phyloP scores from a whole-genome alignment of 768 basidiomycete genomes.

The Termitomyces sp. region DNA sequence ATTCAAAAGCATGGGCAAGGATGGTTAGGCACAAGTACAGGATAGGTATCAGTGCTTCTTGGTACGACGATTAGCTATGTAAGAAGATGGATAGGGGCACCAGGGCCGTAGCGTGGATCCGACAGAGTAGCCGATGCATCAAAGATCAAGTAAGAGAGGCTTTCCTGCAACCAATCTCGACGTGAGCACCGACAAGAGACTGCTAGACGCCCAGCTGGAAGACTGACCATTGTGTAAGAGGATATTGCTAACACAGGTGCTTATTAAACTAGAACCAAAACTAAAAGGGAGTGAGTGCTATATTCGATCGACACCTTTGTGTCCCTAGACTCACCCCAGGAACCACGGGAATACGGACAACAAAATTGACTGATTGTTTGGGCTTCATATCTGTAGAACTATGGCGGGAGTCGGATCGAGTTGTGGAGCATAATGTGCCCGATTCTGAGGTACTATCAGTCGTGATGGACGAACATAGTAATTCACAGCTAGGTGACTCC shows the following conservation, averaged over 20 bases:
- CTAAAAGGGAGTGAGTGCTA: neutral
- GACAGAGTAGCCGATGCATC: neutral
- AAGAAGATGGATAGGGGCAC: neutral
- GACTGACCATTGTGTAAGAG: neutral
- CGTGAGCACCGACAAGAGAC: neutral
- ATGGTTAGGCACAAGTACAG: neutral
- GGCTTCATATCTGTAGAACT: neutral
- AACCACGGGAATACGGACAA: neutral
- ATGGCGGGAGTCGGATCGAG: too few relatives aligned
- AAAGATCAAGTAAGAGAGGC: neutral
- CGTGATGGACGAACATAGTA: too few relatives aligned
- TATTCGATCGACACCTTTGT: neutral
- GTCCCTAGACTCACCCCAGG: neutral
- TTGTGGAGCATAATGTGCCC: neutral
- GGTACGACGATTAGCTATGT: neutral
- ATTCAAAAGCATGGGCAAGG: neutral
- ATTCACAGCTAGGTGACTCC: neutral
- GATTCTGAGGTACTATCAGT: neutral
- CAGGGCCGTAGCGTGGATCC: neutral
- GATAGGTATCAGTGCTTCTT: neutral
- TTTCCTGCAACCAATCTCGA: neutral
- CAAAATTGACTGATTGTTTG: neutral
- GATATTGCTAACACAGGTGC: neutral
- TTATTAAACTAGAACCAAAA: neutral
- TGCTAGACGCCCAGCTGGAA: neutral